Evolutionary conservation across 331 rosid genomes (phyloP), one percentile per base, ranked within the genome.

Genomic region (Saraca asoca): DNA sequence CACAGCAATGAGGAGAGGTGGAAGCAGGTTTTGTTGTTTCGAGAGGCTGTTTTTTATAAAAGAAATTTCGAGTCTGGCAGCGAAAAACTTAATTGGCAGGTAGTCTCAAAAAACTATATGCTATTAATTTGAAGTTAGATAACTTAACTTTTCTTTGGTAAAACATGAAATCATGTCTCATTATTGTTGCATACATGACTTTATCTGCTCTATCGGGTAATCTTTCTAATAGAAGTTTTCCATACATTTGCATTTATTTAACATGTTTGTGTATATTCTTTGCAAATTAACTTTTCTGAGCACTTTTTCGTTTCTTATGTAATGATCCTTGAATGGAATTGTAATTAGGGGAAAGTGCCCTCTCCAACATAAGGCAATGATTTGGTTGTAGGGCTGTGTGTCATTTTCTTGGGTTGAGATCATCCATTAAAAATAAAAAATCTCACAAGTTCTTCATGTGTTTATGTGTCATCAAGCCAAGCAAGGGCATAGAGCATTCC

Each of bases 41-140:
- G 98, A 17, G 92, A 88, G 76, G 85, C 75, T 11, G 75, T 53
- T n/a, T 83, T 73, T 62, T 16, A 62, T 62, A 88, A 79, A 64
- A 82, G 83, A 54, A 71, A 76, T 38, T 42, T 60, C 24, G 82
- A 76, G 62, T 66, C 81, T 10, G 73, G 81, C 62, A 66, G 68
- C 7, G 93, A 92, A 52, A 86, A 80, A 31, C 62, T 37, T 17
- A 72, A 3, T 58, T 82, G 84, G 90, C 85, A 81, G 98, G 98
- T 91, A 83, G 50, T 44, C 15, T 62, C 31, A 24, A 24, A 24
- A 24, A 24, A 1, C 31, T 24, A 24, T 24, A 3, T 24, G 31
- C 31, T 1, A 24, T 24, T 24, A 24, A 24, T 24, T 24, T 24
- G 3, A 1, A 24, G 31, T 24, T 3, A 24, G 31, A 1, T 24